Evolutionary conservation across 148 eudicot species (phyloP), one percentile per base, ranked within the genome.

Genomic region (Rhododendron ferrugineum): DNA sequence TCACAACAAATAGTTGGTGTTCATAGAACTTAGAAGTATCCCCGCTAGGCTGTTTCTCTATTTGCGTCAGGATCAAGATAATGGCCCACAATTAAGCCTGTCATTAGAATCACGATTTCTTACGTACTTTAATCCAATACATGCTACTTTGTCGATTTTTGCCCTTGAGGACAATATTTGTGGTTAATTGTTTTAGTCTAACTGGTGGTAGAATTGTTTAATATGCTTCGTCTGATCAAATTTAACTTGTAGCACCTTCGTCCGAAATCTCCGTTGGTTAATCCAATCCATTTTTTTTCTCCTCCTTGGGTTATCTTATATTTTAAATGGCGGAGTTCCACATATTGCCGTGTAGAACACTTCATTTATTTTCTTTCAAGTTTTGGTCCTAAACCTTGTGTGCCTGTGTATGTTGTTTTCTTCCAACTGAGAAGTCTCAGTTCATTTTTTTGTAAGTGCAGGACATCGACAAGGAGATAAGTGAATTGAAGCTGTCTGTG

Each of bases 401-500:
- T 42, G 20, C 11, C 18, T n/a, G 15, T 36, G 6, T 62, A n/a
- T 11, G 37, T 78, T 78, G 81, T 79, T 32, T 23, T 20, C 70
- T 80, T 49, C 36, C 50, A 79, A 70, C 34, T 85, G 83, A 64
- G 46, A 34, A 47, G 74, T 49, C 40, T 62, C 46, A 4, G 20
- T 42, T 26, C n/a, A 76, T 23, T 46, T 79, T 70, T 36, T 79
- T 68, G 46, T 9, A 49, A 88, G 80, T 54, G 84, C 95, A 97
- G 99, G 99, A 97, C 86, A 97, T 97, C 7, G 98, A 97, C 87
- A 97, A 97, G 88, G 99, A 97, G 91, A 95, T 97, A 32, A 91
- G 91, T 32, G 99, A 97, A 83, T 87, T 97, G 88, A 97, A 97
- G 87, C 58, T 97, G 78, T 97, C 99, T 1, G 94, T 97, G 81